Evolutionary conservation across 257 asterid species (phyloP).

Genomic region (Thymus mandschuricus): DNA sequence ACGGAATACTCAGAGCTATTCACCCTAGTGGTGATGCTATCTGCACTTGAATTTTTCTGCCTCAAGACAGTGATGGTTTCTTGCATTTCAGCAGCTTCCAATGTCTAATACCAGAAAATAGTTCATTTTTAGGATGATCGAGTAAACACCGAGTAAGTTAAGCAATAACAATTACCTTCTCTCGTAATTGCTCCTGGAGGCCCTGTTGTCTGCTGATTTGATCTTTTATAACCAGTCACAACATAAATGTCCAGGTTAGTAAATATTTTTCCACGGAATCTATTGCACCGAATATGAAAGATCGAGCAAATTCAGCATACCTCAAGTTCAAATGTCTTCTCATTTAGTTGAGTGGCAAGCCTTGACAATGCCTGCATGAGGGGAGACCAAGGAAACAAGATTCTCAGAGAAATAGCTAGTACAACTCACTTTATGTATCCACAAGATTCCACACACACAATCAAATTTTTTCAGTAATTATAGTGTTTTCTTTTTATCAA

Average conservation of each 20-base stretch:
- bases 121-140: slow-evolving; percentile 22
- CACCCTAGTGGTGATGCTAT: slow-evolving; percentile 33
- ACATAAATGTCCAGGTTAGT: slow-evolving; percentile 38
- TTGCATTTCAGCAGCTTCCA: slow-evolving; percentile 69
- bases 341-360: slow-evolving; percentile 75
- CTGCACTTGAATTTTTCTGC: slow-evolving; percentile 52
- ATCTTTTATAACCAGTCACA: slow-evolving; percentile 50
- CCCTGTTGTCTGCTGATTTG: slow-evolving; percentile 86
- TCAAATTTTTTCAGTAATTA: background rate
- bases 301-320: slow-evolving; percentile 42
- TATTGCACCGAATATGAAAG: slow-evolving; percentile 8
- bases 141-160: slow-evolving; percentile 9
- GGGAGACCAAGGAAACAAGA: slow-evolving; percentile 4
- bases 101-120: slow-evolving; percentile 39
- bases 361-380: slow-evolving; percentile 61
- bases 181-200: slow-evolving; percentile 80
- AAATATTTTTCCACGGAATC: slow-evolving; percentile 28
- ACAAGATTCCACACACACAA: background rate
- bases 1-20: slow-evolving; percentile 43
- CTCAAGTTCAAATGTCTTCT: slow-evolving; percentile 83
- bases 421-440: background rate
- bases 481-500: background rate
- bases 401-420: background rate
- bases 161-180: slow-evolving; percentile 53
- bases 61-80: slow-evolving; percentile 58